Evolutionary conservation across 164 flowering plant species (phyloP).

Genomic region (Chimonanthus praecox): DNA sequence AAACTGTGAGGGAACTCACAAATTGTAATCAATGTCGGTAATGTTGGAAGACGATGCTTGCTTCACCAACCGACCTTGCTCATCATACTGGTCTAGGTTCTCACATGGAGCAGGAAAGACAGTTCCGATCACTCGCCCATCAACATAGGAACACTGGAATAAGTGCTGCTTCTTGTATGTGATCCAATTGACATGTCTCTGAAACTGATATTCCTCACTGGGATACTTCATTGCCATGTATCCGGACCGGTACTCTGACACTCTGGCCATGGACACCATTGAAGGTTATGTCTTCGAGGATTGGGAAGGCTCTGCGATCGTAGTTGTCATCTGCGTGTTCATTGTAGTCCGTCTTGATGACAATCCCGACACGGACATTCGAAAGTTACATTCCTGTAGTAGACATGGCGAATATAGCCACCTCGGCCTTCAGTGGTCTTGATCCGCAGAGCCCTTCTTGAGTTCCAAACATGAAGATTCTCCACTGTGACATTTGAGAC

Average conservation of each 20-base stretch:
- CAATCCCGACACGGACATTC: conserved; percentile 88
- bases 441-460: conserved; percentile 84
- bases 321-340: conserved; percentile 86
- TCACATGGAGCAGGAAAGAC: conserved; percentile 86
- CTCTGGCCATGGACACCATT: conserved; percentile 74
- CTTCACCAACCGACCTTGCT: conserved; percentile 49
- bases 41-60: conserved; percentile 55
- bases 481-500: conserved; percentile 82
- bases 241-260: conserved; percentile 91
- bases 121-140: conserved; percentile 81
- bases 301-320: conserved; percentile 72
- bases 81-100: conserved; percentile 79
- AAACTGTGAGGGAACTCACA: conserved; percentile 27
- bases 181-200: conserved; percentile 77
- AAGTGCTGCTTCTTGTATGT: conserved; percentile 90
- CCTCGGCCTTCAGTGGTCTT: conserved; percentile 92
- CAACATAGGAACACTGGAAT: conserved; percentile 85
- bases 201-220: conserved; percentile 70
- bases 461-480: conserved; percentile 72
- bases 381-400: conserved; percentile 64
- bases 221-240: conserved; percentile 91
- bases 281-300: conserved; percentile 58
- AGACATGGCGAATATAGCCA: conserved; percentile 69
- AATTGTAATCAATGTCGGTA: conserved; percentile 70
- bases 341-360: conserved; percentile 89